Evolutionary conservation across 257 asterid genomes (phyloP), one percentile per base, ranked within the genome.

Genomic region (Nicotiana benthamiana): DNA sequence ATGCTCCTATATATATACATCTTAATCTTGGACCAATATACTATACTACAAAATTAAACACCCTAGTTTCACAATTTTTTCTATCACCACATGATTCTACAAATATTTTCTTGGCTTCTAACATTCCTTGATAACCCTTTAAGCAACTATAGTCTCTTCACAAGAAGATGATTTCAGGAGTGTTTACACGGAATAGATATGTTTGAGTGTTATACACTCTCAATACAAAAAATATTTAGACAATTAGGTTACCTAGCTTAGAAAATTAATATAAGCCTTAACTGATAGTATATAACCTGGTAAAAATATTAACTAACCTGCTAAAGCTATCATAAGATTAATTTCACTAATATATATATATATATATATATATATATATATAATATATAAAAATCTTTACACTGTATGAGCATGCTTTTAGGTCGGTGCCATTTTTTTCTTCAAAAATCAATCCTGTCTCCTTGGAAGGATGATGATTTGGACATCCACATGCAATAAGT

Each of bases 11-110:
- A 64, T n/a, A n/a, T 30, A 30, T 30, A 75, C 46, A 2, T 68
- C 72, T 75, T n/a, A 62, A 64, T 75, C 63, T 34, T 53, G 77
- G 46, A 72, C 66, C 36, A 78, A 72, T 51, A 34, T 51, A 28
- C 15, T 72, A 10, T 30, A 30, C 4, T 34, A 20, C 30, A 59
- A 34, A 74, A n/a, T n/a, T n/a, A n/a, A n/a, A 77, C 63, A 78
- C 16, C 18, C 9, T 64, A 59, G 51, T 40, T 74, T 79, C 80
- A 26, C 22, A 0, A 4, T 15, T 18, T 32, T 46, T 75, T 74
- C 75, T 24, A 18, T 60, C 61, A 24, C 17, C 66, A 56, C 67
- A 54, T 75, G 81, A 83, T 34, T 9, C 79, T 53, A 26, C 22
- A 61, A 66, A 80, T 32, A 2, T 17, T 64, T n/a, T 18, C 2